A percentile compares a stretch with the other conserved stretches of the same genome.
These are phyloP conservation scores for Cucurbitaria berberidis DNA, from an alignment of 2,329 filamentous ascomycete species.

Conservation along the genomic window DNA sequence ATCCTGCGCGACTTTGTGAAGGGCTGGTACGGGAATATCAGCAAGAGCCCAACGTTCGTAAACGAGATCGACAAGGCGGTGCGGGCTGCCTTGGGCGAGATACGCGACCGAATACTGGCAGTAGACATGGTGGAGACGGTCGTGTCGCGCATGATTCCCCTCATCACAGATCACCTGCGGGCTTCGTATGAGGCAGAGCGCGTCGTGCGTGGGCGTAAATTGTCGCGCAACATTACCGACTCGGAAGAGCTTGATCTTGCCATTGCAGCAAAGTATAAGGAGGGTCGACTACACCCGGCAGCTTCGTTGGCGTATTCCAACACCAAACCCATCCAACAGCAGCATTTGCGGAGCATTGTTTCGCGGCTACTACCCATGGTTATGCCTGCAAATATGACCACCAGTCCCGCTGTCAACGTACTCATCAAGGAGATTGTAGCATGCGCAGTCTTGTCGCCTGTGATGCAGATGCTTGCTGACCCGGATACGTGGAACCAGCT, in stretches of 20 bases:
- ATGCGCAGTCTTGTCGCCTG: conserved; percentile 85
- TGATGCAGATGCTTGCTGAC: conserved; percentile 81
- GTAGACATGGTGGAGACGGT: conserved; percentile 85
- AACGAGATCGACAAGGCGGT: conserved; percentile 86
- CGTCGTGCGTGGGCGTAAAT: conserved; percentile 81
- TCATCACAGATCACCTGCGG: conserved; percentile 85
- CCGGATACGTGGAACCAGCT: conserved; percentile 98
- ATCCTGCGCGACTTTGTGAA: conserved; percentile 83
- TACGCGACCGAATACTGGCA: conserved; percentile 74
- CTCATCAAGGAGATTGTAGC: conserved; percentile 89
- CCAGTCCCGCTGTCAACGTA: conserved; percentile 79
- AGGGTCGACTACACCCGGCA: conserved; percentile 86
- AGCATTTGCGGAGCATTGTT: conserved; percentile 80
- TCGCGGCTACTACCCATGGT: conserved; percentile 74
- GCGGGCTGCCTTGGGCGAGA: conserved; percentile 71
- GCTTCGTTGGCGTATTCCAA: conserved; percentile 84
- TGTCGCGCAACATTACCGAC: conserved; percentile 90
- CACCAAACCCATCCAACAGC: conserved; percentile 83
- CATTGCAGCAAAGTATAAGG: conserved; percentile 90
- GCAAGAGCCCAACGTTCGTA: conserved; percentile 76
- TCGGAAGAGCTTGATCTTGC: conserved; percentile 95
- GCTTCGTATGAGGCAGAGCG: conserved; percentile 92
- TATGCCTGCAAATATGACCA: conserved; percentile 74
- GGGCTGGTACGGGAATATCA: conserved; percentile 89
- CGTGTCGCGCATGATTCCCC: conserved; percentile 82